phyloP scores from a whole-genome alignment of 2,329 filamentous ascomycete species.

The Nemania sp. region DNA sequence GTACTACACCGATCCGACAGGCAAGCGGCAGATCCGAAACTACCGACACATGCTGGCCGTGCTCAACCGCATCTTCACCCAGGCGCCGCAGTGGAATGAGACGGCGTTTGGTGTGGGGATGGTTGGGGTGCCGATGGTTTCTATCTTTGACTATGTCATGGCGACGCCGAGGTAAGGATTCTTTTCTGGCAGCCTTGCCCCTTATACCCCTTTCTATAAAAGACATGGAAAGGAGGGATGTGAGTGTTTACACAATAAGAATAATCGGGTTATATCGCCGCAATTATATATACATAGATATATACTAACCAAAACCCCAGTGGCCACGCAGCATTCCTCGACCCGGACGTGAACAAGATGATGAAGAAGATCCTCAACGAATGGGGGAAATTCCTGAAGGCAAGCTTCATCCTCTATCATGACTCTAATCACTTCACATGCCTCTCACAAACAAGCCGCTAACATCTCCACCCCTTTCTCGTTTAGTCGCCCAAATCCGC shows the following conservation, averaged over 20 bases:
- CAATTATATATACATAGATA: not conserved
- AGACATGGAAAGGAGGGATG: not conserved
- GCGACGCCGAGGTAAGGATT: conserved; percentile 50
- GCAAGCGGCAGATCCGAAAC: conserved; percentile 62
- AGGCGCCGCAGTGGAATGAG: conserved; percentile 57
- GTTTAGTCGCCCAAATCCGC: conserved; percentile 59
- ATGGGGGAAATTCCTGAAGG: conserved; percentile 59
- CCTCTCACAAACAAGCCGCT: not conserved
- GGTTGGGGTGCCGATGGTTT: conserved; percentile 58
- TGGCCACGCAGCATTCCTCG: conserved; percentile 57
- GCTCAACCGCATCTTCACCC: conserved; percentile 61
- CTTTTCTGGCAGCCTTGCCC: not conserved
- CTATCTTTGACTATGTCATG: conserved; percentile 61
- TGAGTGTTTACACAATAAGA: not conserved
- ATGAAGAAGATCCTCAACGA: conserved; percentile 59
- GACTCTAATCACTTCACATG: not conserved
- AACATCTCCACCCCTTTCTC: conserved; percentile 19
- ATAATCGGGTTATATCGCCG: too few relatives aligned
- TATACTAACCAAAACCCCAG: conserved; percentile 28
- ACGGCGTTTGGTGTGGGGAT: conserved; percentile 54
- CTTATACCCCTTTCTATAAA: not conserved
- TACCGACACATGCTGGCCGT: conserved; percentile 68
- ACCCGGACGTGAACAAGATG: conserved; percentile 57
- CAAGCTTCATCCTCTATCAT: conserved; percentile 29
- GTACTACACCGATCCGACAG: conserved; percentile 65